These are phyloP conservation scores for Rhinocladiella similis DNA, from an alignment of 2,329 filamentous ascomycete genomes.

Conservation along the genomic window DNA sequence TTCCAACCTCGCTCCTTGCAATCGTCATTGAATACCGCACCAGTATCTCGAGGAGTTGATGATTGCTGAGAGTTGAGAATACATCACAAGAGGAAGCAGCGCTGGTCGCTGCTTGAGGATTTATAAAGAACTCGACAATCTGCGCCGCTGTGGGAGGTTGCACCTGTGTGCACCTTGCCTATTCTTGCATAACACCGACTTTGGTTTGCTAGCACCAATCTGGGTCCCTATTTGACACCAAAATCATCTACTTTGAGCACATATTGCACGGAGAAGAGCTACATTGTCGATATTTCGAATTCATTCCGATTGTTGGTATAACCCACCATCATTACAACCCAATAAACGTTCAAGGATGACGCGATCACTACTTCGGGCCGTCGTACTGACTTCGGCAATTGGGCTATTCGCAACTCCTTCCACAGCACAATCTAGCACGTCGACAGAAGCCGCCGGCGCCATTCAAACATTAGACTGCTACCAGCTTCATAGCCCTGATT, in stretches of 20 bases:
- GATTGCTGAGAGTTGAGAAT: constrained; percentile 13
- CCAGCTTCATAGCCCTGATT: constrained; percentile 39
- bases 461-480: constrained; percentile 42
- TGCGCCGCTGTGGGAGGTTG: constrained; percentile 3
- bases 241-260: background rate
- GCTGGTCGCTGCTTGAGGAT: constrained; percentile 22
- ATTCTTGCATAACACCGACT: background rate
- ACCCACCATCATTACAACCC: background rate
- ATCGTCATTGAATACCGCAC: background rate
- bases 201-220: constrained; percentile 2
- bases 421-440: constrained; percentile 21
- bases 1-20: constrained; percentile 3
- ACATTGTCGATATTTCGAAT: background rate
- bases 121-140: constrained; percentile 14
- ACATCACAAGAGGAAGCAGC: constrained; percentile 22
- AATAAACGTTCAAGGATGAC: constrained; percentile 19
- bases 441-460: constrained; percentile 12
- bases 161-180: constrained; percentile 2
- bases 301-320: background rate
- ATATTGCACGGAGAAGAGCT: too few species aligned
- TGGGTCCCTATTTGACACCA: background rate
- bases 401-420: constrained; percentile 12
- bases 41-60: background rate
- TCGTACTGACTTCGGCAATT: constrained; percentile 17
- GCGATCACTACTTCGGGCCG: constrained; percentile 15